Percentiles rank a stretch among this genome's conserved stretches.
phyloP scores from a whole-genome alignment of 495 filamentous ascomycete genomes.

The Hyaloscypha variabilis region DNA sequence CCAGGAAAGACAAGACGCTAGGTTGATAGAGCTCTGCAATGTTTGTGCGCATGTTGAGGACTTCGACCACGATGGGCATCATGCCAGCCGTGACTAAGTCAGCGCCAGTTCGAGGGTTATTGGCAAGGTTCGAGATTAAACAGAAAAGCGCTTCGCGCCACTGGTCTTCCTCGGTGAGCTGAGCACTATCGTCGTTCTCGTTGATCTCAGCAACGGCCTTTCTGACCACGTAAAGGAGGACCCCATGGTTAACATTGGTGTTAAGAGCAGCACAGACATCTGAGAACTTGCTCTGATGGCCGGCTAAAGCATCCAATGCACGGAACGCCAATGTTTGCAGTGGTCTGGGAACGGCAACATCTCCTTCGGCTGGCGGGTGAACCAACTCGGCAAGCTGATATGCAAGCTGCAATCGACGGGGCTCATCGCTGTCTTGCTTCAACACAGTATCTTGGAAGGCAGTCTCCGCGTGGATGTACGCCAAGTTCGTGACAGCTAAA shows the following conservation, averaged over 20 bases:
- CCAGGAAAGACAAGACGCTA: slow-evolving; percentile 81
- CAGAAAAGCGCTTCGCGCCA: slow-evolving; percentile 90
- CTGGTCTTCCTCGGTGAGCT: slow-evolving; percentile 67
- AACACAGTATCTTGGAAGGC: slow-evolving; percentile 82
- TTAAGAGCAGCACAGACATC: slow-evolving; percentile 87
- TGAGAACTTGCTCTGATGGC: slow-evolving; percentile 71
- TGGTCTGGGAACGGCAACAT: slow-evolving; percentile 65
- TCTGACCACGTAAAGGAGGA: slow-evolving; percentile 90
- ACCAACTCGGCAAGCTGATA: slow-evolving; percentile 93
- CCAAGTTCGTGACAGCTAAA: slow-evolving; percentile 88
- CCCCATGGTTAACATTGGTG: slow-evolving; percentile 93
- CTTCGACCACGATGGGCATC: slow-evolving; percentile 85
- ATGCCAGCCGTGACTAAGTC: slow-evolving; percentile 84
- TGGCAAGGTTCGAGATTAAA: slow-evolving; percentile 74
- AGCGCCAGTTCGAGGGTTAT: slow-evolving; percentile 68
- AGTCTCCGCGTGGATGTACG: slow-evolving; percentile 80
- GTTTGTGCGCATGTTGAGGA: slow-evolving; percentile 79
- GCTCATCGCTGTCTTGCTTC: slow-evolving; percentile 87
- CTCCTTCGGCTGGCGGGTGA: slow-evolving; percentile 70
- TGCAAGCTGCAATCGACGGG: slow-evolving; percentile 82
- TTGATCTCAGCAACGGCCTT: slow-evolving; percentile 84
- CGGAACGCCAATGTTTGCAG: slow-evolving; percentile 83
- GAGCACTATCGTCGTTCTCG: slow-evolving; percentile 54
- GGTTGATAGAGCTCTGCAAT: slow-evolving; percentile 82
- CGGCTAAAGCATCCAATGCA: slow-evolving; percentile 78